Evolutionary conservation across 768 basidiomycete genomes (phyloP).

Genomic region (Suillus occidentalis): DNA sequence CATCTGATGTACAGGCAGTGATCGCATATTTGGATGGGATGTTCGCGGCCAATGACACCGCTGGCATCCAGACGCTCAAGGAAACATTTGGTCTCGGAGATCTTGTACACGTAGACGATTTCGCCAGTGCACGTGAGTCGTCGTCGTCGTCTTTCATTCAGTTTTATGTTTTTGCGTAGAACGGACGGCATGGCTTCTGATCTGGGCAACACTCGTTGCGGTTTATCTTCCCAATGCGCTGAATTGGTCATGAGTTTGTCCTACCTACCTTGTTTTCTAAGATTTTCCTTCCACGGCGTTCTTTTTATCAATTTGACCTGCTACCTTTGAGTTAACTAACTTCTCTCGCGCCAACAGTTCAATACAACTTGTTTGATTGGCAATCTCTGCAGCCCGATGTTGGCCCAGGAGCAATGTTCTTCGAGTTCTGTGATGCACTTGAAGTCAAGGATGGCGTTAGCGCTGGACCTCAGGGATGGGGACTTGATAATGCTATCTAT

Average conservation of each 20-base stretch:
- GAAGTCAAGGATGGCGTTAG: conserved; percentile 38
- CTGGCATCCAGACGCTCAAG: conserved; percentile 55
- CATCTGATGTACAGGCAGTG: conserved; percentile 66
- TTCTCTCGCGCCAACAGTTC: conserved; percentile 26
- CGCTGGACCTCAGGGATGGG: conserved; percentile 56
- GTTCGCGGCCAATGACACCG: conserved; percentile 43
- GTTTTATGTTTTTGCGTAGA: background rate
- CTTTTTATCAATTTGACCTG: background rate
- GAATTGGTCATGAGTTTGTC: background rate
- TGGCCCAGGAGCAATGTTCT: conserved; percentile 40
- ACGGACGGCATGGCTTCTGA: background rate
- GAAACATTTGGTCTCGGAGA: conserved; percentile 56
- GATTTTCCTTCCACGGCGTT: background rate
- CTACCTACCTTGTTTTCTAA: background rate
- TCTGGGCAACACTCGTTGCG: background rate
- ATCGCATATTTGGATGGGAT: conserved; percentile 61
- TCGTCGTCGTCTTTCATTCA: background rate
- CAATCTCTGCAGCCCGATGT: conserved; percentile 56
- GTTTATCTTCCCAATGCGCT: background rate
- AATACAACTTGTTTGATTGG: conserved; percentile 67
- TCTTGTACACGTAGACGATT: conserved; percentile 65
- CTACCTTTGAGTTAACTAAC: background rate
- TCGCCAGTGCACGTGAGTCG: conserved; percentile 52
- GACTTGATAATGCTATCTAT: conserved; percentile 55
- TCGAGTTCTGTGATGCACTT: conserved; percentile 41